phyloP scores from a whole-genome alignment of 306 rosid genomes.

The Rosa chinensis region DNA sequence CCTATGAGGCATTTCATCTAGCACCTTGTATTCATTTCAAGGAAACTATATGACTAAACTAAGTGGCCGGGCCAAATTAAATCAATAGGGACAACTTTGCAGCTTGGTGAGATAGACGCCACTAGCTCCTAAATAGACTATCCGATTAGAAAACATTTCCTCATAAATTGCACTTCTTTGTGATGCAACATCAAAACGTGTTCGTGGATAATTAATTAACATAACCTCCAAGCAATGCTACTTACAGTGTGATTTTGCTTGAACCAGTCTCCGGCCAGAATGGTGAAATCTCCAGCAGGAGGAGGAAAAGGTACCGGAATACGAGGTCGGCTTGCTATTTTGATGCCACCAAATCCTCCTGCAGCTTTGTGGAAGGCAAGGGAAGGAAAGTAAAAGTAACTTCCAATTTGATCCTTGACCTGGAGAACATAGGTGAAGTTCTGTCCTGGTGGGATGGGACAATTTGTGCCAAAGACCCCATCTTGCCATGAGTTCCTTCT shows the following conservation, averaged over 20 bases:
- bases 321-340: slow-evolving; percentile 48
- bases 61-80: too few species aligned
- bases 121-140: too few species aligned
- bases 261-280: slow-evolving; percentile 87
- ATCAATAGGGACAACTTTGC: too few species aligned
- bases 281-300: slow-evolving; percentile 73
- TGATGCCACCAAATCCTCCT: slow-evolving; percentile 76
- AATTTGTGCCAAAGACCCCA: slow-evolving; percentile 86
- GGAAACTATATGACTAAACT: too few species aligned
- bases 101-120: too few species aligned
- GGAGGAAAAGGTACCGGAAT: slow-evolving; percentile 82
- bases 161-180: not conserved
- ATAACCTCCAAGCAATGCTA: slow-evolving; percentile 8
- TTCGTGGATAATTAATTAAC: not conserved
- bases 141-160: too few species aligned
- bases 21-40: too few species aligned
- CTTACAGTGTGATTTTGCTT: slow-evolving; percentile 75
- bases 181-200: not conserved
- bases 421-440: slow-evolving; percentile 81
- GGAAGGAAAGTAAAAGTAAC: slow-evolving; percentile 88
- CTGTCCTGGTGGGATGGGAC: slow-evolving; percentile 82
- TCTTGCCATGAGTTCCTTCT: slow-evolving; percentile 92
- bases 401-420: slow-evolving; percentile 91
- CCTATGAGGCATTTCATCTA: not conserved
- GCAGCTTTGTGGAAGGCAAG: slow-evolving; percentile 87